Base-by-base conservation (phyloP, 306 rosid genomes). In the Quercus alba region DNA sequence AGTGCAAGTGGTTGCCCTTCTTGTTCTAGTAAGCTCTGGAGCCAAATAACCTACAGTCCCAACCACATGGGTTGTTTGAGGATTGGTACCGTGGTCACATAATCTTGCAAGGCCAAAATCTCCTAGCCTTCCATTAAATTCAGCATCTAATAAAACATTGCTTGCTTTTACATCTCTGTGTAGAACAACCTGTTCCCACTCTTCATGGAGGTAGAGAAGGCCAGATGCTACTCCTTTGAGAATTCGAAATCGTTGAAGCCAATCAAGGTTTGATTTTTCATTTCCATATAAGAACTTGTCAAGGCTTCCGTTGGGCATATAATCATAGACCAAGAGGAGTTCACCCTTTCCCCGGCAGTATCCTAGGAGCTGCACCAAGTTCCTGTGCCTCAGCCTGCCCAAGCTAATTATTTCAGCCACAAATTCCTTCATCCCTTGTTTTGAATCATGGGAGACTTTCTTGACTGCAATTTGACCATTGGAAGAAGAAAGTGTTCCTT, bases 31-130 rank as follows among this genome's bases (percentile, higher is more conserved):
- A 5, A 80, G 92, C 52, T 90, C 93, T 1, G 95, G 97, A 0
- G 95, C 93, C 0, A 92, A 74, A 67, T 92, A 92, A n/a, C 97
- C 95, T 0, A 90, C 73, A 5, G 97, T 92, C 56, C 97, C 97
- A 5, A 86, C 97, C 31, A 92, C 88, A 23, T 83, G 87, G 3
- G 94, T 90, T 1, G 92, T 92, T 61, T 81, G 83, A 35, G 91
- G 92, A 74, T 92, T 83, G 46, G 71, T 73, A 2, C 91, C 94
- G 46, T 86, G 97, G 21, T 90, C 89, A n/a, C 79, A 81, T 46
- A 90, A 66, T 41, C 87, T 92, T 1, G 97, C 86, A 49, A 90
- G 92, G 28, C 97, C 94, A 66, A 92, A 92, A 81, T 90, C 94
- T 1, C 94, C 94, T 52, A 90, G 80, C 35, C 92, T 81, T 1